Evolutionary conservation across 805 yeast genomes (phyloP), one percentile per base, ranked within the genome.

Genomic region (Millerozyma acaciae): DNA sequence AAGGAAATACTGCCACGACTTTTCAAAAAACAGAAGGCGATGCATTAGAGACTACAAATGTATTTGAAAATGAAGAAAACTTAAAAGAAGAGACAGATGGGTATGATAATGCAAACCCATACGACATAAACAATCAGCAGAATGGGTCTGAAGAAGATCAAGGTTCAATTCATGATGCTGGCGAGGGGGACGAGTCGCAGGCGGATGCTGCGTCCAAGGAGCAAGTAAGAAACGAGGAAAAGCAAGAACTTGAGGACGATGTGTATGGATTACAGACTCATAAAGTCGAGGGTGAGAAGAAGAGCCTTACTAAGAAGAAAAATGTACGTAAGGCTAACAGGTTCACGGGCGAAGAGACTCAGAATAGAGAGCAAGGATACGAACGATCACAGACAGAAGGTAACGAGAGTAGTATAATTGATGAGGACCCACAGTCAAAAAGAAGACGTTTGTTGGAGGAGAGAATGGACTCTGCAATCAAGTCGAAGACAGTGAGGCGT

Each of bases 401-500:
- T 16, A 20, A 21, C 5, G 30, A 22, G 15, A 45, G 35, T n/a
- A 33, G 27, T 25, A 53, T 44, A 37, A 28, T 42, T 22, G 52
- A 55, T 40, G 61, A 62, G 40, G 68, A 64, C 41, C 68, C 70
- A 12, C 51, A 48, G 12, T 33, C 51, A 9, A 47, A 80, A 36
- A 78, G 73, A 52, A 78, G 95, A 51, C 74, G 87, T 43, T 78
- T 76, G 42, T 70, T 93, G 42, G 97, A 93, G 58, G 90, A 78
- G 38, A 76, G 72, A 47, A 74, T 93, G 64, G 93, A 83, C 43
- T 76, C 78, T 26, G 81, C 95, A 1, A 60, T 90, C 41, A 85
- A 84, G 56, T 67, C 70, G 40, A 70, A 67, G 32, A 73, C 81
- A 14, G 70, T 73, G 13, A 72, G 73, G 42, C 71, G 81, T 38